phyloP scores from a whole-genome alignment of 139 green algal genomes.

The Chlamydomonas incerta region DNA sequence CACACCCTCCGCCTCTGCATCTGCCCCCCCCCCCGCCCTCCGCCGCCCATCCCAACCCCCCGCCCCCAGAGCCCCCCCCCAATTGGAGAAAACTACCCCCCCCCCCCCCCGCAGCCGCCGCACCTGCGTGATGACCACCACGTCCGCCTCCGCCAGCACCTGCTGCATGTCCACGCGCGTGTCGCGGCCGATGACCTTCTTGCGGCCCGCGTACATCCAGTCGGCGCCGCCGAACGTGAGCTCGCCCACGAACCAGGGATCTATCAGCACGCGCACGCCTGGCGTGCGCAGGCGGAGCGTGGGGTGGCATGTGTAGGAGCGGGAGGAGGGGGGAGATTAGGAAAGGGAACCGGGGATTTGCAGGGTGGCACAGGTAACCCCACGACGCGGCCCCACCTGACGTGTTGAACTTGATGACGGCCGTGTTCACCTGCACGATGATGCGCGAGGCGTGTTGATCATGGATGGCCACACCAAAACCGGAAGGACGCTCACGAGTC shows the following conservation, averaged over 20 bases:
- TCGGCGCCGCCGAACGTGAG: slow-evolving; percentile 78
- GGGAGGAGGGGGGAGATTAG: background rate
- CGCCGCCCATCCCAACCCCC: too few relatives aligned
- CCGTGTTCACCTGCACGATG: slow-evolving; percentile 77
- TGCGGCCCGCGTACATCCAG: slow-evolving; percentile 79
- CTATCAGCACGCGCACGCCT: slow-evolving; percentile 81
- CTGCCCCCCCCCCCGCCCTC: too few relatives aligned
- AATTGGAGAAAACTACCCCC: too few relatives aligned
- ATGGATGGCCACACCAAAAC: too few relatives aligned
- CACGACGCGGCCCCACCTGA: slow-evolving; percentile 52
- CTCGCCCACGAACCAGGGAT: slow-evolving; percentile 88
- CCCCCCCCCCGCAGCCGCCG: background rate
- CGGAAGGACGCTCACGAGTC: too few relatives aligned
- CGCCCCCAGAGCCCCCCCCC: too few relatives aligned
- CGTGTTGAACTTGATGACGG: slow-evolving; percentile 69
- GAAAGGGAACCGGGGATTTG: background rate
- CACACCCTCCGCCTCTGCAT: too few relatives aligned
- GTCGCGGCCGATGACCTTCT: slow-evolving; percentile 54
- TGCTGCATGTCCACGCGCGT: slow-evolving; percentile 61
- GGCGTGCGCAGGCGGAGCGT: background rate
- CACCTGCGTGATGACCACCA: slow-evolving; percentile 83
- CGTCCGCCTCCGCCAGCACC: slow-evolving; percentile 69
- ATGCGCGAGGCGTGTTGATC: too few relatives aligned
- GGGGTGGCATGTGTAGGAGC: background rate
- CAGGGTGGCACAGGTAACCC: background rate